phyloP scores from a whole-genome alignment of 345 rosid genomes.

The Linum tenue region DNA sequence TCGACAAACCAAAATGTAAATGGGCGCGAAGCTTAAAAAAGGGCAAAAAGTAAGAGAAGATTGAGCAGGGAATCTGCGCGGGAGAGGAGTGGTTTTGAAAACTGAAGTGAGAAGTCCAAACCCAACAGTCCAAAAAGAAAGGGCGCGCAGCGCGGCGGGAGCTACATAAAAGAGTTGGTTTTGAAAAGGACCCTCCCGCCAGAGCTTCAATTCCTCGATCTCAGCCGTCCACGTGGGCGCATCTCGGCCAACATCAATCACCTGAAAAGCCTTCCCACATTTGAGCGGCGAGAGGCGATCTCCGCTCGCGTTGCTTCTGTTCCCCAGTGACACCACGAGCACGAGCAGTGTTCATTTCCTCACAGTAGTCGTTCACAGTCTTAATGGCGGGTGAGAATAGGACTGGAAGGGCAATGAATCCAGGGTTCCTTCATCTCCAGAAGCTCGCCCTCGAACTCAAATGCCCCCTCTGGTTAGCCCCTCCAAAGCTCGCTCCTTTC shows the following conservation, averaged over 20 bases:
- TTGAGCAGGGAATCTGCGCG: no score
- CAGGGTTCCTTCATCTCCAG: constrained; percentile 74
- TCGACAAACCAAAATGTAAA: no score
- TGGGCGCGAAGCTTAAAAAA: no score
- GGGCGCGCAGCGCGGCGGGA: no score
- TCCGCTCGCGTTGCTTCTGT: background rate
- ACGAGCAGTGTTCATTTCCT: background rate
- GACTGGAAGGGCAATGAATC: constrained; percentile 33
- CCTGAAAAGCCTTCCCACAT: background rate
- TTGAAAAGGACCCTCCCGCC: constrained; percentile 15
- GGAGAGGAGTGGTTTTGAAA: no score
- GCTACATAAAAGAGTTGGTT: background rate
- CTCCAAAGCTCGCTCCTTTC: no score
- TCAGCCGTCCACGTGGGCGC: constrained; percentile 29
- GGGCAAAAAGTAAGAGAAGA: no score
- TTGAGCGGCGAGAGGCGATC: background rate
- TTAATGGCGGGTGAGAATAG: constrained; percentile 30
- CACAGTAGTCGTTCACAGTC: background rate
- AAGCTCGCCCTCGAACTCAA: constrained; percentile 78
- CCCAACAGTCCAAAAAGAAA: background rate
- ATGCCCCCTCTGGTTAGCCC: constrained; percentile 74
- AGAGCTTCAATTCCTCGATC: constrained; percentile 10
- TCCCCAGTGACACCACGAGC: background rate
- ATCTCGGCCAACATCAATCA: background rate
- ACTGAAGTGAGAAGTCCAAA: no score